Base-by-base conservation (phyloP, 805 yeast species). In the Starmerella floricola region DNA sequence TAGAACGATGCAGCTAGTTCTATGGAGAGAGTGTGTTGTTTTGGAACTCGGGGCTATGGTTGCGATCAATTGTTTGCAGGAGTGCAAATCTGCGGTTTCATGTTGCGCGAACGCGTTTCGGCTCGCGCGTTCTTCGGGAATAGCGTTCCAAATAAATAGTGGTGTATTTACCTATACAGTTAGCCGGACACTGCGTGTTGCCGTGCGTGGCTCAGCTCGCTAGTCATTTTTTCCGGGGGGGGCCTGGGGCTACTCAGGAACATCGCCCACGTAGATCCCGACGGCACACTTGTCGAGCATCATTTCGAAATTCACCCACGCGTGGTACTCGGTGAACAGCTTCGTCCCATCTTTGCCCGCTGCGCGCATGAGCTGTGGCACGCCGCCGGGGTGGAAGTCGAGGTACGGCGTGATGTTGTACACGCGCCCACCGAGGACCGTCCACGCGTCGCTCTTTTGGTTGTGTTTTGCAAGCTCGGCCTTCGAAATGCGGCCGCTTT, bases 381-480 rank as follows among this genome's bases (percentile, higher is more conserved):
- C 76, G 2, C 98, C 98, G 28, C 98, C 98, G 0, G 98, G 98
- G 52, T 88, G 98, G 59, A 77, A 91, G 41, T 73, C 66, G 28
- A 91, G 56, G 59, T 91, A 88, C 11, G 80, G 76, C 0, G 95
- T 77, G n/a, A 88, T 66, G 55, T 87, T 84, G 64, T 82, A 88
- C 2, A 88, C 94, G 53, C 74, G 79, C 3, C 86, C 83, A 34
- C 74, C 74, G 6, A 88, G 68, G 27, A 74, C 74, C 3, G 91
- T 79, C 97, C 97, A 88, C 45, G 82, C 82, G 56, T 91, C 94
- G 0, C 71, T 71, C n/a, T 46, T 48, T 0, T 68, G 58, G 16
- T 64, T 68, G 59, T 88, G 96, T 37, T 60, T 64, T 33, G 63
- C 62, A 41, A 87, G 63, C 51, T 80, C 79, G 2, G 71, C 76